Base-by-base conservation (phyloP, 768 basidiomycete genomes). In the Phaeotremella skinneri region DNA sequence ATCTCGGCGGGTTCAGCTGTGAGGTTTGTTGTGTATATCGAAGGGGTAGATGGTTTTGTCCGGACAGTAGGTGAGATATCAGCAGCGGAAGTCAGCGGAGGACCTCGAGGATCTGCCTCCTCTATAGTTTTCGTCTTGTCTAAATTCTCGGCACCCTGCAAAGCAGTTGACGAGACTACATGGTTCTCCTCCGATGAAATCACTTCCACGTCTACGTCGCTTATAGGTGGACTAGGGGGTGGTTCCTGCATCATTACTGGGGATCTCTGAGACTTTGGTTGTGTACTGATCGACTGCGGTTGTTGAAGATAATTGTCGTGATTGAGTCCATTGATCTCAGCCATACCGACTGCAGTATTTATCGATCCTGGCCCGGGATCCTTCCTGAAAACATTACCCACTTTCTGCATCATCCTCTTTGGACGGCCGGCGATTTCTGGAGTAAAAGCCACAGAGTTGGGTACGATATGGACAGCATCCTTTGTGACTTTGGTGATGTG, bases 191-290 rank as follows among this genome's bases (percentile, higher is more conserved):
- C 43, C 9, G 43, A 45, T 9, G 7, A 7, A 13, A 45, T 45
- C 26, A 45, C 49, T 7, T 54, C 37, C 23, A 55, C 27, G 5
- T 67, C 72, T 27, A 49, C 62, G 2, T 72, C 68, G 53, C 73
- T 75, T n/a, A 74, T 48, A 1, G 75, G 75, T 20, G 75, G 75
- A 51, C 71, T 73, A 16, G 73, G 73, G 30, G 75, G 75, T 16
- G 73, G 56, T 7, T 61, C 67, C 47, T 65, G 62, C 63, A 62
- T 68, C 49, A 2, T 39, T 29, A 60, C 45, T 13, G 23, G 37
- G 9, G 16, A 45, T 45, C 43, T n/a, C n/a, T n/a, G n/a, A n/a
- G n/a, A n/a, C n/a, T n/a, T n/a, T n/a, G n/a, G 43, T 34, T 31
- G 43, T 34, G 29, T 29, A 50, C 20, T 26, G 49, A 25, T 50